A percentile compares a stretch with the other conserved stretches of the same genome.
Evolutionary conservation across 2,329 filamentous ascomycete species (phyloP).

Genomic region (Exutisphaerella laricina): DNA sequence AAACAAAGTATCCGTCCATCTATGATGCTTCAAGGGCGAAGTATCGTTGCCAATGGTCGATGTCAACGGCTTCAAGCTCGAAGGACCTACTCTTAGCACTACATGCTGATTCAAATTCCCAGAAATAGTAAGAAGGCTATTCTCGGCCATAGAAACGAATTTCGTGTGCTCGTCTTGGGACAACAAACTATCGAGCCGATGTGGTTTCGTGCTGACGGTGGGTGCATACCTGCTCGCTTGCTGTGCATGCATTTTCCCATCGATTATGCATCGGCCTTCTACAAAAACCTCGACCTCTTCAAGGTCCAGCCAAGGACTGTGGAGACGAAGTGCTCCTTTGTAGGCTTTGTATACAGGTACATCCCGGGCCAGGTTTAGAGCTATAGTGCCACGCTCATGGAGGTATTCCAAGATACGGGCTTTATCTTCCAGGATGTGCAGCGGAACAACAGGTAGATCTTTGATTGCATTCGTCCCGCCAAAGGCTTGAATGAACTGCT

Average conservation of each 20-base stretch:
- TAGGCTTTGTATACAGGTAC: slow-evolving; percentile 12
- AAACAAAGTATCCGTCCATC: slow-evolving; percentile 15
- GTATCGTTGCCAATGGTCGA: background rate
- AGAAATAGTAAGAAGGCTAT: slow-evolving; percentile 7
- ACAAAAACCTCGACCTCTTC: slow-evolving; percentile 14
- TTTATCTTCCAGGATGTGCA: slow-evolving; percentile 8
- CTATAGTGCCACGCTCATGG: slow-evolving; percentile 5
- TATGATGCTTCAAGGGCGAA: slow-evolving; percentile 5
- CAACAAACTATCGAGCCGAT: slow-evolving; percentile 14
- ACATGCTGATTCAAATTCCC: slow-evolving; percentile 10
- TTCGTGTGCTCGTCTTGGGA: slow-evolving; percentile 11
- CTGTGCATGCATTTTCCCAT: slow-evolving; percentile 12
- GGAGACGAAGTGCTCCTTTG: slow-evolving; percentile 10
- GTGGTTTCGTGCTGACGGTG: slow-evolving; percentile 12
- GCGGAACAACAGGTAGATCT: slow-evolving; percentile 8
- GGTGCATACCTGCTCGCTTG: slow-evolving; percentile 12
- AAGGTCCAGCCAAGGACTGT: slow-evolving; percentile 9
- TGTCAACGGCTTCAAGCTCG: slow-evolving; percentile 1
- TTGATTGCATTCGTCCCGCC: slow-evolving; percentile 10
- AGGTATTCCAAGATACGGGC: slow-evolving; percentile 1
- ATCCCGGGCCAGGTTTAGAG: slow-evolving; percentile 2
- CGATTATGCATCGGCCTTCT: slow-evolving; percentile 13
- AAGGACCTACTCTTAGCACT: slow-evolving; percentile 6
- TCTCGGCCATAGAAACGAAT: slow-evolving; percentile 2
- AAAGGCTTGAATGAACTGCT: slow-evolving; percentile 7